Conservation (phyloP, 495 filamentous ascomycete species). For the Neurospora sp. region DNA sequence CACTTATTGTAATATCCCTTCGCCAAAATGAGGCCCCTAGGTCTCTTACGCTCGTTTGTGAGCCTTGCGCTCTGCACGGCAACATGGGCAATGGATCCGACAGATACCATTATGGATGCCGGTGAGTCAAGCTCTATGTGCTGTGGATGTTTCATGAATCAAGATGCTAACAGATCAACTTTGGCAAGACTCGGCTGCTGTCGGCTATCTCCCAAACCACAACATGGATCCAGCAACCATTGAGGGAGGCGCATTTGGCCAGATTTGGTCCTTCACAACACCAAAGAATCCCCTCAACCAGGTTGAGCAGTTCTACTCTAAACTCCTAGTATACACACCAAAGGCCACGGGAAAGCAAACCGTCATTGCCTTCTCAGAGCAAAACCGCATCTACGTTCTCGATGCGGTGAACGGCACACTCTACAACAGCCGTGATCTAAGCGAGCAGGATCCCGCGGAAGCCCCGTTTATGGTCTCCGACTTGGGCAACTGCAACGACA, state of each 20-base stretch:
- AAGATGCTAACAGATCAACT: neutral
- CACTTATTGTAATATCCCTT: neutral
- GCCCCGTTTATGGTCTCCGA: slow-evolving; percentile 13
- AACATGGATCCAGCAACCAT: slow-evolving; percentile 8
- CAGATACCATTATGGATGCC: slow-evolving; percentile 9
- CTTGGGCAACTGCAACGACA: slow-evolving; percentile 10
- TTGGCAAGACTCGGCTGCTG: slow-evolving; percentile 4
- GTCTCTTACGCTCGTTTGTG: slow-evolving; percentile 8
- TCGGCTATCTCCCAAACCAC: slow-evolving; percentile 9
- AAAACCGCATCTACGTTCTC: slow-evolving; percentile 22
- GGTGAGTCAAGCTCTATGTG: neutral
- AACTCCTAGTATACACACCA: slow-evolving; percentile 22
- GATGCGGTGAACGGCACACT: slow-evolving; percentile 21
- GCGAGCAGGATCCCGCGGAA: slow-evolving; percentile 3
- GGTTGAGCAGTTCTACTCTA: slow-evolving; percentile 16
- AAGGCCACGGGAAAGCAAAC: slow-evolving; percentile 16
- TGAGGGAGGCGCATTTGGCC: slow-evolving; percentile 7
- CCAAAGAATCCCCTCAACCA: slow-evolving; percentile 2
- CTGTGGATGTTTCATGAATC: neutral
- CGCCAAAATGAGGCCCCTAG: slow-evolving; percentile 4
- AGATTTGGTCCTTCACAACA: slow-evolving; percentile 9
- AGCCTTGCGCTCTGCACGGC: slow-evolving; percentile 10
- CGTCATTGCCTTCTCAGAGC: slow-evolving; percentile 19
- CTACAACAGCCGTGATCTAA: slow-evolving; percentile 6
- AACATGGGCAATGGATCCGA: slow-evolving; percentile 6